These are phyloP conservation scores for Physaria fendleri DNA, from an alignment of 345 rosid genomes.

Conservation along the genomic window DNA sequence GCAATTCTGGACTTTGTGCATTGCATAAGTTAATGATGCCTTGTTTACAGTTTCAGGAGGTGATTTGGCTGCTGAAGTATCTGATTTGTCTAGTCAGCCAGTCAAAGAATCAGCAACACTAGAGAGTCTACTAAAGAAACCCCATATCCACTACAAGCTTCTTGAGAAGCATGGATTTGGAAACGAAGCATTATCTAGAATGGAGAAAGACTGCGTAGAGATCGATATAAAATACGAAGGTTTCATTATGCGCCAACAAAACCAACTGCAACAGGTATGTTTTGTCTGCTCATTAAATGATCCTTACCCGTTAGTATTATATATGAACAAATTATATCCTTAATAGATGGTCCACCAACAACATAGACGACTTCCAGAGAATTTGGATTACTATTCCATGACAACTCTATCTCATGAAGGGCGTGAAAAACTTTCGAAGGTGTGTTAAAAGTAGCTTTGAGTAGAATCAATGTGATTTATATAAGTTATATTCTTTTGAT, in stretches of 20 bases:
- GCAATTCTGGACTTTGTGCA: not conserved
- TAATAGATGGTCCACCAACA: conserved; percentile 80
- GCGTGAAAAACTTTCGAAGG: conserved; percentile 96
- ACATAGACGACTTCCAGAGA: conserved; percentile 71
- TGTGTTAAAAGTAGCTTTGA: conserved; percentile 27
- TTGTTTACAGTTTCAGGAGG: conserved; percentile 45
- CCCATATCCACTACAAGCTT: conserved; percentile 69
- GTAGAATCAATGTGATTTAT: not conserved
- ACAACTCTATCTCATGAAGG: conserved; percentile 82
- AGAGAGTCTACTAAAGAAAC: conserved; percentile 88
- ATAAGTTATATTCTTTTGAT: not conserved
- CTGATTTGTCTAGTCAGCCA: conserved; percentile 68
- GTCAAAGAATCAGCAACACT: conserved; percentile 73
- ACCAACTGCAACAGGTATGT: conserved; percentile 75
- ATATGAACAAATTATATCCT: not conserved
- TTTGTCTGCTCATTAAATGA: not conserved
- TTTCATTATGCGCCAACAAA: conserved; percentile 77
- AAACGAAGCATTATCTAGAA: conserved; percentile 49
- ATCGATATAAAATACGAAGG: conserved; percentile 93
- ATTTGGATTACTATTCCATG: conserved; percentile 87
- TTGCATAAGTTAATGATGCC: not conserved
- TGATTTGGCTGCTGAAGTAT: conserved; percentile 74
- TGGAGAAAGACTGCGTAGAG: conserved; percentile 85
- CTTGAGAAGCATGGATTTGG: conserved; percentile 88
- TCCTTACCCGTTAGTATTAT: not conserved